Conservation (phyloP, 352 stramenopile genomes). For the Globisporangium uncinulatum region DNA sequence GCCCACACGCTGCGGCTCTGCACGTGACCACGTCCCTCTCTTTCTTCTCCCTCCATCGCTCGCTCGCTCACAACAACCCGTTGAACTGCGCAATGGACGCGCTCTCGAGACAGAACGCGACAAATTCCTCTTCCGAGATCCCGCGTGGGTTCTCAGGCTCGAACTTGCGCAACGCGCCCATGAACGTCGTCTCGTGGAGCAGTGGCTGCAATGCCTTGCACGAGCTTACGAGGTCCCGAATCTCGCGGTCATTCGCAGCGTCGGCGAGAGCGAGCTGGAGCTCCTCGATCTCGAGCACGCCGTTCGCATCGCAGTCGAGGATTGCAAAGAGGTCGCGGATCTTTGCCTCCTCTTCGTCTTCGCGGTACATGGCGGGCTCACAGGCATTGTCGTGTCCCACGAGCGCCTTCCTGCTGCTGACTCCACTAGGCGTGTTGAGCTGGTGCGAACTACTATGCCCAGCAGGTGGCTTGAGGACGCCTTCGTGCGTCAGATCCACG, state of each 20-base stretch:
- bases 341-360: slow-evolving; percentile 35
- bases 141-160: slow-evolving; percentile 49
- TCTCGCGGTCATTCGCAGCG: slow-evolving; percentile 15
- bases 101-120: slow-evolving; percentile 68
- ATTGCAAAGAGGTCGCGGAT: slow-evolving; percentile 50
- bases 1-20: too few relatives aligned
- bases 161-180: slow-evolving; percentile 55
- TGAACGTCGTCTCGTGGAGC: slow-evolving; percentile 50
- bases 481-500: slow-evolving; percentile 33
- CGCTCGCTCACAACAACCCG: slow-evolving; percentile 19
- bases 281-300: slow-evolving; percentile 56
- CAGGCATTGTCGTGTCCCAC: too few relatives aligned
- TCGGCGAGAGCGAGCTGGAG: slow-evolving; percentile 39
- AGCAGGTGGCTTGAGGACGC: slow-evolving; percentile 15
- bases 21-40: too few relatives aligned
- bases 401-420: neutral
- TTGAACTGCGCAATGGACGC: slow-evolving; percentile 41
- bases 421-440: neutral
- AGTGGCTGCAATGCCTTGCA: slow-evolving; percentile 55
- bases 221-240: slow-evolving; percentile 28
- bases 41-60: neutral
- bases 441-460: too few relatives aligned
- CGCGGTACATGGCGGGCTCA: slow-evolving; percentile 7
- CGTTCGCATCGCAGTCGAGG: slow-evolving; percentile 54
- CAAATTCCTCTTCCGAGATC: slow-evolving; percentile 68